phyloP scores from a whole-genome alignment of 2,329 filamentous ascomycete genomes.

The Alternaria atra region DNA sequence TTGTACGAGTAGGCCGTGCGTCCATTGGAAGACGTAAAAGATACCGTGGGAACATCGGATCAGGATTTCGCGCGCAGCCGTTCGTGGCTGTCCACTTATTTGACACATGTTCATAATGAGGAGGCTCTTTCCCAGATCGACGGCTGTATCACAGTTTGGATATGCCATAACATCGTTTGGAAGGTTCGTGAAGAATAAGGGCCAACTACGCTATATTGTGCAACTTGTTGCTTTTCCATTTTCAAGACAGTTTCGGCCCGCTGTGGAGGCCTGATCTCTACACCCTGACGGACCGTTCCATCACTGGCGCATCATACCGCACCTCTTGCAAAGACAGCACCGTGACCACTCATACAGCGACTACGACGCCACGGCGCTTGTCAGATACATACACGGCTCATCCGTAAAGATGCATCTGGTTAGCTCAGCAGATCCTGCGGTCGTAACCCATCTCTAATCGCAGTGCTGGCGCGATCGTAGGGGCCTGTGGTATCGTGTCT shows the following conservation, averaged over 20 bases:
- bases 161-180: not conserved
- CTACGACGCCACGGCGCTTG: slow-evolving; percentile 21
- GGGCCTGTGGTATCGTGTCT: slow-evolving; percentile 5
- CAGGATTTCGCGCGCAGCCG: not conserved
- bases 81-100: not conserved
- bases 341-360: not conserved
- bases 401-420: slow-evolving; percentile 11
- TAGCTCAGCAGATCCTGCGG: slow-evolving; percentile 10
- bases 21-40: not conserved
- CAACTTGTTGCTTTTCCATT: not conserved
- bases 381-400: slow-evolving; percentile 13
- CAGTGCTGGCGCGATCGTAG: slow-evolving; percentile 3
- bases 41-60: not conserved
- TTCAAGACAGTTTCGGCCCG: not conserved
- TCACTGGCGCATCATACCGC: not conserved
- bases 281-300: slow-evolving; percentile 7
- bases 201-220: not conserved
- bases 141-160: not conserved
- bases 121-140: not conserved
- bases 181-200: not conserved
- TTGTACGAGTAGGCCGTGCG: not conserved
- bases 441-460: slow-evolving; percentile 14
- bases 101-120: not conserved
- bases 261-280: not conserved
- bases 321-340: not conserved